These are phyloP conservation scores for Epithele typhae DNA, from an alignment of 768 basidiomycete genomes.

Conservation along the genomic window DNA sequence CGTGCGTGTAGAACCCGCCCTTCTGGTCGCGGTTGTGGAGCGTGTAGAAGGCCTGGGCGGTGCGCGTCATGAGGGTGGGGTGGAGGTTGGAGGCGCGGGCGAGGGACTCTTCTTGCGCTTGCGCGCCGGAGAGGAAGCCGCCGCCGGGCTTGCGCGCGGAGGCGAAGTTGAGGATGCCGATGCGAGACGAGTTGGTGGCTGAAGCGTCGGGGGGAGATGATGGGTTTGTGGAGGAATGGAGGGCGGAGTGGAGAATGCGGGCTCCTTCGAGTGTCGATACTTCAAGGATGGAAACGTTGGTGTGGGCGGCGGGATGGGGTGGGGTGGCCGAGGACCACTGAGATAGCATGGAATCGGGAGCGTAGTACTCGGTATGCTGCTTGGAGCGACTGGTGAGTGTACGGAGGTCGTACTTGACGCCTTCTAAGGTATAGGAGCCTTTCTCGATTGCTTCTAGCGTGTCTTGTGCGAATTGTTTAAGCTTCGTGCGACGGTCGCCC, in stretches of 20 bases:
- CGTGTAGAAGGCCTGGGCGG: constrained; percentile 57
- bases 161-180: constrained; percentile 75
- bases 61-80: constrained; percentile 50
- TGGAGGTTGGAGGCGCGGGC: constrained; percentile 74
- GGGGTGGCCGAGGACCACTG: constrained; percentile 35
- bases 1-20: constrained; percentile 67
- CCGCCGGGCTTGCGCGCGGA: constrained; percentile 74
- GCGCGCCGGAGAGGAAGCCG: constrained; percentile 67
- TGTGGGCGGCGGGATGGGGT: neutral
- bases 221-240: constrained; percentile 4
- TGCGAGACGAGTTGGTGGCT: constrained; percentile 22
- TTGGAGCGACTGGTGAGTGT: constrained; percentile 30
- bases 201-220: no score
- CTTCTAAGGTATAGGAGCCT: constrained; percentile 36
- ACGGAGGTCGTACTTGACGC: constrained; percentile 30
- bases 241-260: constrained; percentile 29
- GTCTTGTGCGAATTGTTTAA: constrained; percentile 40
- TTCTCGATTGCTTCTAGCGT: constrained; percentile 46
- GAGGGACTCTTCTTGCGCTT: constrained; percentile 79
- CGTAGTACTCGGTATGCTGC: constrained; percentile 48
- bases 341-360: constrained; percentile 43
- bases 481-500: constrained; percentile 5
- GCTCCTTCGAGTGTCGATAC: constrained; percentile 63
- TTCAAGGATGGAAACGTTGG: constrained; percentile 48
- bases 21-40: constrained; percentile 44